phyloP scores from a whole-genome alignment of 169 alveolate genomes.

The Plasmodium ovale region DNA sequence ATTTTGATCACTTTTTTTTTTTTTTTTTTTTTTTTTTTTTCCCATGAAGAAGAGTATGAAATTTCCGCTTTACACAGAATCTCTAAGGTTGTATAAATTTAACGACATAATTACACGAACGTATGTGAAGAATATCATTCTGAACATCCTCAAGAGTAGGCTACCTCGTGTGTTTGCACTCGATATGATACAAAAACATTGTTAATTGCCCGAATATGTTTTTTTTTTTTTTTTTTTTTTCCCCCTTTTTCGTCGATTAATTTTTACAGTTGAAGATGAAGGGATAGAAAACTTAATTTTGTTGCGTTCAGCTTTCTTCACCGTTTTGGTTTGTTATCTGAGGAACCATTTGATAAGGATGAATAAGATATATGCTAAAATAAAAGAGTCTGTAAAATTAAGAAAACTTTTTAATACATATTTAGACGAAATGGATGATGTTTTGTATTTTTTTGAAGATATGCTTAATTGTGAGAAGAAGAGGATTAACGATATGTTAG shows the following conservation, averaged over 20 bases:
- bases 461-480: constrained; percentile 45
- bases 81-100: constrained; percentile 50
- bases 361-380: constrained; percentile 52
- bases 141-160: constrained; percentile 53
- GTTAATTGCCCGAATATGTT: background rate
- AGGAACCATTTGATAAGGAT: constrained; percentile 36
- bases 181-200: background rate
- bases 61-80: constrained; percentile 59
- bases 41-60: constrained; percentile 59
- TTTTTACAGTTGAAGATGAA: constrained; percentile 40
- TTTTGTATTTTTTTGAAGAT: constrained; percentile 58
- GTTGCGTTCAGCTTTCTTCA: constrained; percentile 28
- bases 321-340: constrained; percentile 46
- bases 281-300: constrained; percentile 61
- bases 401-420: constrained; percentile 32
- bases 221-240: background rate
- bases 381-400: constrained; percentile 41
- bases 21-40: constrained; percentile 3
- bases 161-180: background rate
- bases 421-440: constrained; percentile 65
- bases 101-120: constrained; percentile 63
- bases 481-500: constrained; percentile 57
- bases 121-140: constrained; percentile 42
- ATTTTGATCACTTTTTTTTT: background rate
- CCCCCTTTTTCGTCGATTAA: background rate